Evolutionary conservation across 2,329 filamentous ascomycete species (phyloP).

Genomic region (Cyanodermella asteris): DNA sequence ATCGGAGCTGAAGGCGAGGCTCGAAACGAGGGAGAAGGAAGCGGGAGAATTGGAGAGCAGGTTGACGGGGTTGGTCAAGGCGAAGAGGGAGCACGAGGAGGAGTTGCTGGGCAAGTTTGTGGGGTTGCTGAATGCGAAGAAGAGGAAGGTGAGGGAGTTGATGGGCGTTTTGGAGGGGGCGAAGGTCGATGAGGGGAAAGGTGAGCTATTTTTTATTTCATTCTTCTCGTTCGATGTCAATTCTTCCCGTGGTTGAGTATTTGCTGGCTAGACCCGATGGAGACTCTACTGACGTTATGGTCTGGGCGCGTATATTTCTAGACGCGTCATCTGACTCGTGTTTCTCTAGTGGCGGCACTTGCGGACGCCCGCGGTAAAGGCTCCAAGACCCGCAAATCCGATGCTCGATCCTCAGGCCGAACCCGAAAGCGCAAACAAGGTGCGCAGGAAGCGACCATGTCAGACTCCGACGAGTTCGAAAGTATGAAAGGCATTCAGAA

Average conservation of each 20-base stretch:
- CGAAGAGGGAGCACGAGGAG: slow-evolving; percentile 34
- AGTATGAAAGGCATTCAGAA: slow-evolving; percentile 1
- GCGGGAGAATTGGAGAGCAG: slow-evolving; percentile 30
- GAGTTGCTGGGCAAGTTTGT: slow-evolving; percentile 35
- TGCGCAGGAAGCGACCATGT: slow-evolving; percentile 4
- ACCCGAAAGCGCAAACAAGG: slow-evolving; percentile 6
- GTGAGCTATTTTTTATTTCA: too few relatives aligned
- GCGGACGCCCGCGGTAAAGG: not conserved
- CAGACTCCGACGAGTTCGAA: slow-evolving; percentile 3
- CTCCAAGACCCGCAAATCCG: slow-evolving; percentile 1
- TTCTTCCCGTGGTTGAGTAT: too few relatives aligned
- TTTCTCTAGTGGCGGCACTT: slow-evolving; percentile 1
- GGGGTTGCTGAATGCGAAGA: slow-evolving; percentile 38
- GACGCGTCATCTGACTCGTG: not conserved
- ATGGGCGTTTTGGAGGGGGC: slow-evolving; percentile 31
- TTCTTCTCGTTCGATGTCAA: too few relatives aligned
- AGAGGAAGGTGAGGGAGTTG: slow-evolving; percentile 41
- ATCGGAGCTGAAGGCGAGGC: slow-evolving; percentile 18
- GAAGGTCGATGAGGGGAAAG: slow-evolving; percentile 20
- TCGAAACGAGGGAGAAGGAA: slow-evolving; percentile 24
- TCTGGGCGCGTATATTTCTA: not conserved
- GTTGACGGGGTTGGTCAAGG: slow-evolving; percentile 33
- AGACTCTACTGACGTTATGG: not conserved
- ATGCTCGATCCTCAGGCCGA: slow-evolving; percentile 3
- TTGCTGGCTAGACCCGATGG: not conserved